A percentile compares a stretch with the other conserved stretches of the same genome.
These are phyloP conservation scores for Arachis hypogaea DNA, from an alignment of 306 rosid species.

Conservation along the genomic window DNA sequence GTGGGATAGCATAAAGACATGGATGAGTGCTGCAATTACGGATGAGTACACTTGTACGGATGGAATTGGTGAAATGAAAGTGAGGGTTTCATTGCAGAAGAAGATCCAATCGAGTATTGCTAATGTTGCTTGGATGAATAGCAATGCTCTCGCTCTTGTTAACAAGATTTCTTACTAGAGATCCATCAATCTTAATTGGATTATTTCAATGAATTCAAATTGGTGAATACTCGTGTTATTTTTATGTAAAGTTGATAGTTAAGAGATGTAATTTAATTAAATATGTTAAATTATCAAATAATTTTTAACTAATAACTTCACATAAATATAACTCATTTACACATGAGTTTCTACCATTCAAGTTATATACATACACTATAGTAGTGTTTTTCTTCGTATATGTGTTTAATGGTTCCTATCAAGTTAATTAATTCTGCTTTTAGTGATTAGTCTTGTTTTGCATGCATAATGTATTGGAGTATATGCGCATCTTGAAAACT, in stretches of 20 bases:
- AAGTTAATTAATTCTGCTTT: constrained; percentile 7
- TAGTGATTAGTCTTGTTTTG: constrained; percentile 12
- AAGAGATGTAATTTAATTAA: no score
- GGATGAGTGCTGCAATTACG: constrained; percentile 60
- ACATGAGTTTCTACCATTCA: no score
- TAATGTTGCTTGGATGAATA: constrained; percentile 27
- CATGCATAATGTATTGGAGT: background rate
- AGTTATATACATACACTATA: no score
- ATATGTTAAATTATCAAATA: no score
- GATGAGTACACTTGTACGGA: constrained; percentile 49
- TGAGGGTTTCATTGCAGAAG: constrained; percentile 28
- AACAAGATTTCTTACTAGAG: constrained; percentile 24
- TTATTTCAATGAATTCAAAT: no score
- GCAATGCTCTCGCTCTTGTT: constrained; percentile 44
- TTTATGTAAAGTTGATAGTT: no score
- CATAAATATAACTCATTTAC: no score
- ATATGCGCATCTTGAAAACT: no score
- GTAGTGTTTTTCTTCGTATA: no score
- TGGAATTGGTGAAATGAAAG: constrained; percentile 45
- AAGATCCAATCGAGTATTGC: constrained; percentile 31
- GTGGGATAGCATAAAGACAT: constrained; percentile 50
- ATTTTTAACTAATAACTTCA: no score
- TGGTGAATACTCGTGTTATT: no score
- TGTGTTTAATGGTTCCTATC: background rate
- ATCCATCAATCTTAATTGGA: no score